These are phyloP conservation scores for Trichothecium sympodiale DNA, from an alignment of 2,329 filamentous ascomycete genomes.

Conservation along the genomic window DNA sequence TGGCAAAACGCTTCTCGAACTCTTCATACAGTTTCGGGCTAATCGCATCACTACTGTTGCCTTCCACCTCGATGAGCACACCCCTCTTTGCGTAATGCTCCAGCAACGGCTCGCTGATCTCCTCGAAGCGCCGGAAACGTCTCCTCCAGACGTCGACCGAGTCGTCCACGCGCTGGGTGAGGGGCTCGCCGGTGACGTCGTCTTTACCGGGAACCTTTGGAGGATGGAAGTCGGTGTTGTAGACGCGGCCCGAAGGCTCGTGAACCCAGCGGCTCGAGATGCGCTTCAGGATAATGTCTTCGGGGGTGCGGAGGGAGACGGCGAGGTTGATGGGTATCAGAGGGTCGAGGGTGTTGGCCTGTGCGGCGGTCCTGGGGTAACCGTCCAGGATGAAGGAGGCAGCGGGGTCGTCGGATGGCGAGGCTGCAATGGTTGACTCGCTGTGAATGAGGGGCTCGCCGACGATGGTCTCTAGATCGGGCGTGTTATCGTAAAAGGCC, in stretches of 20 bases:
- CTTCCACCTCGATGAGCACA: conserved; percentile 76
- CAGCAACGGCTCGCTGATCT: conserved; percentile 74
- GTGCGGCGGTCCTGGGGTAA: conserved; percentile 77
- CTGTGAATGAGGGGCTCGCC: conserved; percentile 19
- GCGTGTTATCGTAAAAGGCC: neutral
- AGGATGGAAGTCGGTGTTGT: conserved; percentile 88
- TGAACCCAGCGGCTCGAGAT: conserved; percentile 93
- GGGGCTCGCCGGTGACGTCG: conserved; percentile 78
- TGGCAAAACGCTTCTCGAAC: conserved; percentile 64
- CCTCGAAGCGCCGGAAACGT: conserved; percentile 72
- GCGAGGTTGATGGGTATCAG: conserved; percentile 93
- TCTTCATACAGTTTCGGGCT: conserved; percentile 77
- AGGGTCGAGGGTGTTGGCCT: conserved; percentile 66
- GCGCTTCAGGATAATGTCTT: conserved; percentile 75
- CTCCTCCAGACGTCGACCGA: conserved; percentile 75
- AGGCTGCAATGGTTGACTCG: conserved; percentile 23
- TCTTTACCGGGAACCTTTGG: conserved; percentile 73
- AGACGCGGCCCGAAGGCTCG: conserved; percentile 79
- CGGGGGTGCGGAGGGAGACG: conserved; percentile 75
- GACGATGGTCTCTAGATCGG: neutral
- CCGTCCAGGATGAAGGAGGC: conserved; percentile 94
- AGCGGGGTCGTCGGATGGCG: conserved; percentile 54
- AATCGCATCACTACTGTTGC: conserved; percentile 89
- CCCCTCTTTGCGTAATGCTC: conserved; percentile 82
- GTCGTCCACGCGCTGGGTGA: conserved; percentile 78